Percentiles rank a stretch among this genome's conserved stretches.
Evolutionary conservation across 306 rosid genomes (phyloP).

Genomic region (Dalbergia cultrata): DNA sequence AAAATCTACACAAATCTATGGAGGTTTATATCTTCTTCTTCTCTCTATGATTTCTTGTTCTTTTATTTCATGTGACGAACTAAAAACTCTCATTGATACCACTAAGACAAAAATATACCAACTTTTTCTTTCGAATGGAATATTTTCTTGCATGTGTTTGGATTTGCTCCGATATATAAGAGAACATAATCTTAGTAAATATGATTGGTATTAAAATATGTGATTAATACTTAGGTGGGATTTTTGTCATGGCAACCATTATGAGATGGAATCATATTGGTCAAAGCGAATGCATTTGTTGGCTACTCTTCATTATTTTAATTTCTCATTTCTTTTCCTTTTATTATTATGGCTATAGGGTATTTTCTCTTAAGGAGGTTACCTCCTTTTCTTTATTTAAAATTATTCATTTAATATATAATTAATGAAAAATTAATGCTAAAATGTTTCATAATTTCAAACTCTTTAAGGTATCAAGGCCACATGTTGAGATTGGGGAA

Average conservation of each 20-base stretch:
- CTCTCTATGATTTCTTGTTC: slow-evolving; percentile 27
- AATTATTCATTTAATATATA: background rate
- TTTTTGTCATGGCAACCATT: slow-evolving; percentile 40
- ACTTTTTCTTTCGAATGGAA: slow-evolving; percentile 52
- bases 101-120: slow-evolving; percentile 24
- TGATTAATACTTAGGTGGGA: slow-evolving; percentile 42
- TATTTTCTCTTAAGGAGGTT: background rate
- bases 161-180: slow-evolving; percentile 51
- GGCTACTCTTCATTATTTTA: slow-evolving; percentile 24
- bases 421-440: background rate
- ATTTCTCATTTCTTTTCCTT: background rate
- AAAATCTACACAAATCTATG: slow-evolving; percentile 10
- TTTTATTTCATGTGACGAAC: slow-evolving; percentile 36
- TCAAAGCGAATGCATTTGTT: slow-evolving; percentile 38
- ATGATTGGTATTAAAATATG: slow-evolving; percentile 53
- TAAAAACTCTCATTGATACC: background rate
- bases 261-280: slow-evolving; percentile 15
- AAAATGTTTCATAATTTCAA: background rate
- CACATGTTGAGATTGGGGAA: too few species aligned
- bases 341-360: background rate
- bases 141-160: slow-evolving; percentile 73
- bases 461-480: background rate
- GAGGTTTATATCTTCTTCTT: slow-evolving; percentile 50
- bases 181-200: slow-evolving; percentile 57
- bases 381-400: slow-evolving; percentile 18